These are phyloP conservation scores for Alternaria ethzedia DNA, from an alignment of 2,329 filamentous ascomycete species.

Conservation along the genomic window DNA sequence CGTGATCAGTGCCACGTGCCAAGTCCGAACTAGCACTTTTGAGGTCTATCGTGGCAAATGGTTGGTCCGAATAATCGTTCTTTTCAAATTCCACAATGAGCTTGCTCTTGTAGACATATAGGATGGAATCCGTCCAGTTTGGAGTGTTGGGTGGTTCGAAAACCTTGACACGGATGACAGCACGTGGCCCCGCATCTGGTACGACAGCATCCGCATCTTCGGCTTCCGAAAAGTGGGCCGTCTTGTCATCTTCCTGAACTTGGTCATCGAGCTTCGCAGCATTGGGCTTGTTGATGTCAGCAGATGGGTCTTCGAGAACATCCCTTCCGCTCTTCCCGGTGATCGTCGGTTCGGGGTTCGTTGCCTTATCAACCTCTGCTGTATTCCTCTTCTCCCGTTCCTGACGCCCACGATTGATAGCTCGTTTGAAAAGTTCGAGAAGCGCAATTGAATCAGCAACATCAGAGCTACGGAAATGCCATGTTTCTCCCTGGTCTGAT, in stretches of 20 bases:
- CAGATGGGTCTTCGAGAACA: neutral
- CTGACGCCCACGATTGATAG: neutral
- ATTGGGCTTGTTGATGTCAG: neutral
- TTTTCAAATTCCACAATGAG: neutral
- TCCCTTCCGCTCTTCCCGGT: too few species aligned
- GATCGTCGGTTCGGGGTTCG: neutral
- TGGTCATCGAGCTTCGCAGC: neutral
- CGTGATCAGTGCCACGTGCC: too few species aligned
- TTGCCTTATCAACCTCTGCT: neutral
- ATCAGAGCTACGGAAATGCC: slow-evolving; percentile 2
- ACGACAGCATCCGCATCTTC: neutral
- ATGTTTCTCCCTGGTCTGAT: neutral
- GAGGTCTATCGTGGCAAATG: neutral
- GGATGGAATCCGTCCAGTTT: too few species aligned
- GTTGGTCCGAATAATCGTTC: accelerated
- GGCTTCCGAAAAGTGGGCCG: neutral
- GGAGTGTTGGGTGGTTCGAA: too few species aligned
- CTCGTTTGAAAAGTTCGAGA: slow-evolving; percentile 6
- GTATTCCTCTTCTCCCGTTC: neutral
- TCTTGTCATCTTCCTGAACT: neutral
- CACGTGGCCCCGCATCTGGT: neutral
- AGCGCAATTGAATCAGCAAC: slow-evolving; percentile 4
- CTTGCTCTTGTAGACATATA: neutral
- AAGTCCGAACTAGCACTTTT: too few species aligned
- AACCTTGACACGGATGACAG: neutral